phyloP scores from a whole-genome alignment of 108 stramenopile genomes.

The Nannochloropsis granulata region DNA sequence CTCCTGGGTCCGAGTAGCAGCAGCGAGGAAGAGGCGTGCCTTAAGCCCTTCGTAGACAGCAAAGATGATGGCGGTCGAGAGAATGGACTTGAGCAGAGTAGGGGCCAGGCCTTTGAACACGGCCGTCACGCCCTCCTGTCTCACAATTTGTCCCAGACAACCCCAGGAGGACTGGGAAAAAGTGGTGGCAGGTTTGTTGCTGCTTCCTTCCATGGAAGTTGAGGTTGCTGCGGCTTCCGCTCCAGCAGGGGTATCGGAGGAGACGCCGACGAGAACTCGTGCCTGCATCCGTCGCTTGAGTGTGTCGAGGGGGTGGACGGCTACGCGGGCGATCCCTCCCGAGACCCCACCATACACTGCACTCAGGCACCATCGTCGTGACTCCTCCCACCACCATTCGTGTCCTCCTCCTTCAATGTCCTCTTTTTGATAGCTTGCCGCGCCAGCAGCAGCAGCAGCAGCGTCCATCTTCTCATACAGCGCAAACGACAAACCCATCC shows the following conservation, averaged over 20 bases:
- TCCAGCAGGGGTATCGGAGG: background rate
- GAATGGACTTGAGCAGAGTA: background rate
- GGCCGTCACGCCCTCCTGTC: background rate
- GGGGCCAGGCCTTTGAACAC: background rate
- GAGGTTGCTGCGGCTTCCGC: background rate
- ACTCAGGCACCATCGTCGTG: background rate
- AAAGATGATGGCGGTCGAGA: background rate
- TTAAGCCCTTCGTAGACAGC: background rate
- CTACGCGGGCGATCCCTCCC: slow-evolving; percentile 59
- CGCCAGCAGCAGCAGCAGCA: too few relatives aligned
- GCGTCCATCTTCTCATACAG: slow-evolving; percentile 53
- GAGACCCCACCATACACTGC: slow-evolving; percentile 52
- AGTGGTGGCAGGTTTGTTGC: background rate
- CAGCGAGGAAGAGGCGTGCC: background rate
- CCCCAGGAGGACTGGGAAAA: background rate
- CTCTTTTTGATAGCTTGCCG: background rate
- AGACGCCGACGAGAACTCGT: slow-evolving; percentile 30
- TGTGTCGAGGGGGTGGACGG: slow-evolving; percentile 78
- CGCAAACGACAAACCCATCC: slow-evolving; percentile 78
- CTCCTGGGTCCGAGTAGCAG: too few relatives aligned
- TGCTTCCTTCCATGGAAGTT: too few relatives aligned
- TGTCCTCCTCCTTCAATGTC: slow-evolving; percentile 11
- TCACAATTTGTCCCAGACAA: background rate
- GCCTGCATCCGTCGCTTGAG: slow-evolving; percentile 71
- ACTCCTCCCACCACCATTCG: background rate